These are phyloP conservation scores for Helianthus annuus DNA, from an alignment of 129 eudicot genomes.

Conservation along the genomic window DNA sequence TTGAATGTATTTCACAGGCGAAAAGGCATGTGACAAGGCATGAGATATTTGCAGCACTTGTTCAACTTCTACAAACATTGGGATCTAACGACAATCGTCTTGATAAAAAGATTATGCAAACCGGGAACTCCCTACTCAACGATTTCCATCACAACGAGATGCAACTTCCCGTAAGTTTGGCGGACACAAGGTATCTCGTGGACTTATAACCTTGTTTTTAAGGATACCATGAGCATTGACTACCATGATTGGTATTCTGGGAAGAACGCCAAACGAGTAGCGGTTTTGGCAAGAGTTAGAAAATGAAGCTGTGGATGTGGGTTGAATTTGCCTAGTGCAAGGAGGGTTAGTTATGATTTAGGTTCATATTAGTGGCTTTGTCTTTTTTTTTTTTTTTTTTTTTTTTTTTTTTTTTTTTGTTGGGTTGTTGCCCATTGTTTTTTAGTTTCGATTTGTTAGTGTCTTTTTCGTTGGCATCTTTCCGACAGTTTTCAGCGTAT, in stretches of 20 bases:
- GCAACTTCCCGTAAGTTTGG: conserved; percentile 55
- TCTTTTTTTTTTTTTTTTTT: conserved; percentile 22
- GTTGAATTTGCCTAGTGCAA: conserved; percentile 10
- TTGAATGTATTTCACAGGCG: conserved; percentile 43
- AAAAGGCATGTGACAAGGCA: conserved; percentile 67
- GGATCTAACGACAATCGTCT: conserved; percentile 35
- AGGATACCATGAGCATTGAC: conserved; percentile 42
- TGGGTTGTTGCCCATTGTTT: conserved; percentile 22
- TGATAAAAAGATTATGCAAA: conserved; percentile 38
- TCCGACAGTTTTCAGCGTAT: conserved; percentile 13
- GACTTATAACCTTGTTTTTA: conserved; percentile 38
- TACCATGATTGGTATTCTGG: conserved; percentile 44
- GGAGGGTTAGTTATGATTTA: conserved; percentile 20
- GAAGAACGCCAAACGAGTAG: conserved; percentile 8
- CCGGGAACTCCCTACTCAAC: conserved; percentile 40
- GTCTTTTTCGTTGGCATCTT: conserved; percentile 31
- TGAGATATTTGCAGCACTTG: conserved; percentile 77
- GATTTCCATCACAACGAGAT: conserved; percentile 43
- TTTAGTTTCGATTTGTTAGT: conserved; percentile 26
- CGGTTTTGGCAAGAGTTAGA: conserved; percentile 22
- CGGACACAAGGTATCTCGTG: conserved; percentile 43
- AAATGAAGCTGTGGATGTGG: conserved; percentile 13
- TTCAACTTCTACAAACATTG: conserved; percentile 66
- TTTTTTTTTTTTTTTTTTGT: conserved; percentile 23
- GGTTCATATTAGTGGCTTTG: conserved; percentile 13